phyloP scores from a whole-genome alignment of 371 early-diverging fungal species.

The Nematocida ausubeli region DNA sequence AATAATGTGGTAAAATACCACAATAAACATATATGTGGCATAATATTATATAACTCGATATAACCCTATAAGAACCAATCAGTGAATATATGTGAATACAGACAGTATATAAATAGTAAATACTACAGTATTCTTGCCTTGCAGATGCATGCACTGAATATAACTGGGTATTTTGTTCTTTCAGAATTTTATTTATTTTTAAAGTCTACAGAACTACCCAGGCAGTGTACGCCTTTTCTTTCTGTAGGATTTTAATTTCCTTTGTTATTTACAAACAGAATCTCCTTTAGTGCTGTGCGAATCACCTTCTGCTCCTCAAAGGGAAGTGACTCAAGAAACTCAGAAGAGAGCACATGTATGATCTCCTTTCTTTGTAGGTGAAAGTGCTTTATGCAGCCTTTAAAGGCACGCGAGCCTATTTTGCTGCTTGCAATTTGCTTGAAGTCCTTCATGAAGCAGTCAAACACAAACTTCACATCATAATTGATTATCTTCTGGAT shows the following conservation, averaged over 20 bases:
- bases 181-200: slow-evolving; percentile 9
- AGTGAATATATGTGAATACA: too few relatives aligned
- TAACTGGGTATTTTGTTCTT: too few relatives aligned
- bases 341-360: neutral
- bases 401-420: slow-evolving; percentile 65
- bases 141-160: too few relatives aligned
- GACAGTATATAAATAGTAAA: too few relatives aligned
- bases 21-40: too few relatives aligned
- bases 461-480: slow-evolving; percentile 54
- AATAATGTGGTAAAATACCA: too few relatives aligned
- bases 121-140: too few relatives aligned
- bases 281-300: slow-evolving; percentile 19
- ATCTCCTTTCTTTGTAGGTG: slow-evolving; percentile 44
- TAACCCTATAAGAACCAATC: too few relatives aligned
- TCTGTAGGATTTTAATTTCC: neutral
- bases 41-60: too few relatives aligned
- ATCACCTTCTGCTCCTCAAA: slow-evolving; percentile 45
- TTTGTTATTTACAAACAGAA: neutral
- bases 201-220: neutral
- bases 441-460: slow-evolving; percentile 59
- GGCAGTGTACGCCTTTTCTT: neutral
- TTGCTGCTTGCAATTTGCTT: slow-evolving; percentile 48
- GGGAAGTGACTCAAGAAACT: neutral
- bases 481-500: slow-evolving; percentile 66
- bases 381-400: slow-evolving; percentile 61